Conservation (phyloP, 2,329 filamentous ascomycete genomes). For the Epichloe bromicola region DNA sequence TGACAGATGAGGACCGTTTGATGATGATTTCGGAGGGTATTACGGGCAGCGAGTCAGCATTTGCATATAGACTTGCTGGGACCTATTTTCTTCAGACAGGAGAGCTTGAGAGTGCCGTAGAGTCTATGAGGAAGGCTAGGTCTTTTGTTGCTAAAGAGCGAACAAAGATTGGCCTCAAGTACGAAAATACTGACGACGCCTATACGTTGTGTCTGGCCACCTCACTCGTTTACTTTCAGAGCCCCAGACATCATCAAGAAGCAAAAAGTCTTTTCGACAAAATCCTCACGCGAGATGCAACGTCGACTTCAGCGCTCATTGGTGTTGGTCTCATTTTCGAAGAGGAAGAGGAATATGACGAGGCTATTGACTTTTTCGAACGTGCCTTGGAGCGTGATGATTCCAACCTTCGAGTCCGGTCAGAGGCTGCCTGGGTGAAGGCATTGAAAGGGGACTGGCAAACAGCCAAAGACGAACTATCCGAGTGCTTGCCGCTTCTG, state of each 20-base stretch:
- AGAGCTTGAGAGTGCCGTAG: conserved; percentile 71
- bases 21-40: conserved; percentile 70
- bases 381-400: conserved; percentile 63
- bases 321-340: conserved; percentile 86
- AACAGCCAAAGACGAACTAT: conserved; percentile 54
- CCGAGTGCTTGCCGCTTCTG: conserved; percentile 54
- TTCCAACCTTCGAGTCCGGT: conserved; percentile 63
- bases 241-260: conserved; percentile 78
- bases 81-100: conserved; percentile 77
- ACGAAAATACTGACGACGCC: conserved; percentile 59
- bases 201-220: conserved; percentile 70
- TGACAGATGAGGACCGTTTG: conserved; percentile 66
- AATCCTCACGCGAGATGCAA: conserved; percentile 62
- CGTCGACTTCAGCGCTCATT: conserved; percentile 69
- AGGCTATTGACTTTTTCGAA: conserved; percentile 69
- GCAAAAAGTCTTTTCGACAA: conserved; percentile 76
- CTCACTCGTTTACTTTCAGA: conserved; percentile 80
- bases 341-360: conserved; percentile 77
- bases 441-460: conserved; percentile 67
- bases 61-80: conserved; percentile 72
- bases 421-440: conserved; percentile 87
- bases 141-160: conserved; percentile 46
- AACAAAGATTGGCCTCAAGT: conserved; percentile 52
- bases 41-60: conserved; percentile 52
- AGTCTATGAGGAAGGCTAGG: conserved; percentile 64